Evolutionary conservation across 2,329 filamentous ascomycete species (phyloP), one percentile per base, ranked within the genome.

Genomic region (Emergomyces orientalis): DNA sequence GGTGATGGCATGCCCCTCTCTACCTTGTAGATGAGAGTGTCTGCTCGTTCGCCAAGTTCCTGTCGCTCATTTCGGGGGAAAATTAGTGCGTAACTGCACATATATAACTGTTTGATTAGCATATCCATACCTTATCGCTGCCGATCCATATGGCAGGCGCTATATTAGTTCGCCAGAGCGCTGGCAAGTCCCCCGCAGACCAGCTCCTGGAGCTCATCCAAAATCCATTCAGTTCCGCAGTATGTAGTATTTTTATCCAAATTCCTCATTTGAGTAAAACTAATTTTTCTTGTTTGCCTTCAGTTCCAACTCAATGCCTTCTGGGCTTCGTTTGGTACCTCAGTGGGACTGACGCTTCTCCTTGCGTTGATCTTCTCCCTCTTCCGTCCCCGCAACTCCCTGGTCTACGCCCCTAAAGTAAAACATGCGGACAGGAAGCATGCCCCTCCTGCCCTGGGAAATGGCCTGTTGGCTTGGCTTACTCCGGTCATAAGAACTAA

Each of bases 391-490:
- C 91, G 92, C 76, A 93, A 97, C 75, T 88, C 88, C 62, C 84
- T 93, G 69, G 90, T 99, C 57, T 99, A 99, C 77, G 92, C 94
- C 3, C 94, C 94, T 49, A 93, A 95, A 74, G 81, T 95, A 58
- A 96, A 96, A 74, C 88, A 97, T 80, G 89, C 91, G 73, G 93
- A 97, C 74, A 86, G 91, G 68, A 91, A 88, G 75, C 91, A 96
- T 78, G 85, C 89, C 11, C 94, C 93, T 22, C 94, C 94, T 14
- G 86, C 89, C 0, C 83, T 97, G 70, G 90, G 89, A 62, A 95
- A 88, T 72, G 88, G 90, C n/a, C 79, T 93, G 11, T 91, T 96
- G 73, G 87, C 91, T 57, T 99, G 94, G 94, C 75, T 96, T 39
- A 80, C 80, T 25, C 92, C 93, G 0, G 79, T 99, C 39, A 81